Evolutionary conservation across 2,329 filamentous ascomycete genomes (phyloP).

Genomic region (Pestalotiopsis sp.): DNA sequence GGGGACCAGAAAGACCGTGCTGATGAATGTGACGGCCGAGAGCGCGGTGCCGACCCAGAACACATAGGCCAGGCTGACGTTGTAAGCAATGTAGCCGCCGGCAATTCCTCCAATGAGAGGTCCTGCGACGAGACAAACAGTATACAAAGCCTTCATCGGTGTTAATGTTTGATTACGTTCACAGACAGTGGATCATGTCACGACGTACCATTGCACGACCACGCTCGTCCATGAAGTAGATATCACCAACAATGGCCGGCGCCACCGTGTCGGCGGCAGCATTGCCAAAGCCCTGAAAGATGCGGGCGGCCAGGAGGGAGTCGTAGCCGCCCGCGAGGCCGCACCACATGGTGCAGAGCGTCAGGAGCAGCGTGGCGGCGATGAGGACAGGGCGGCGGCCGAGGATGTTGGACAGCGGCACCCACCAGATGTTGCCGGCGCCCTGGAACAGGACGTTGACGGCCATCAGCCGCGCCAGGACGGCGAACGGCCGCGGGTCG

Average conservation of each 20-base stretch:
- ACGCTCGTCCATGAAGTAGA: conserved; percentile 38
- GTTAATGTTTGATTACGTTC: neutral
- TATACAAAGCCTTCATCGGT: conserved; percentile 28
- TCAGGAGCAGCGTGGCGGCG: conserved; percentile 29
- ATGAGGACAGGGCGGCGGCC: conserved; percentile 36
- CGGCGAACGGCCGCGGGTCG: conserved; percentile 20
- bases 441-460: conserved; percentile 37
- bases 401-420: conserved; percentile 37
- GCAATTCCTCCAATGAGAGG: conserved; percentile 36
- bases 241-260: conserved; percentile 35
- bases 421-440: conserved; percentile 37
- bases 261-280: conserved; percentile 36
- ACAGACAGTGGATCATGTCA: neutral
- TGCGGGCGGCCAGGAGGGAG: conserved; percentile 29
- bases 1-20: conserved; percentile 33
- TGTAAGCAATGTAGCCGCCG: conserved; percentile 37
- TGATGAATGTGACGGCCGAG: conserved; percentile 25
- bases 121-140: conserved; percentile 31
- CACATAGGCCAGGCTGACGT: conserved; percentile 34
- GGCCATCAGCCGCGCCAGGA: neutral
- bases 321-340: conserved; percentile 25
- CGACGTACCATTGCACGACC: conserved; percentile 34
- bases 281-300: conserved; percentile 36
- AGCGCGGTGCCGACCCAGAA: conserved; percentile 35
- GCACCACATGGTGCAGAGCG: conserved; percentile 28